Base-by-base conservation (phyloP, 345 rosid genomes). In the Gossypium arboreum region DNA sequence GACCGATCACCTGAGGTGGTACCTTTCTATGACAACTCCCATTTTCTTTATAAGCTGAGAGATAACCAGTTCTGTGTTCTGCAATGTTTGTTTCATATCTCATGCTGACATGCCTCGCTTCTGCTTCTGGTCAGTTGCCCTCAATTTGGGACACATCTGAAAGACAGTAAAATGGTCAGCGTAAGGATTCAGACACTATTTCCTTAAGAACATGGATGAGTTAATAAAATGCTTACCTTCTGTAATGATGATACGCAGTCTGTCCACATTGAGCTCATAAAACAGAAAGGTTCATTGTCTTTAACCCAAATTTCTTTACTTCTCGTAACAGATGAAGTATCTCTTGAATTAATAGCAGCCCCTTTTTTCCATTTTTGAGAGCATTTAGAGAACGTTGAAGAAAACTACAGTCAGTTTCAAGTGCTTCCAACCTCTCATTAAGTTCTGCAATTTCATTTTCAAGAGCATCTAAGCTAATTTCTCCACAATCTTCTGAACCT, bases 381-480 rank as follows among this genome's bases (percentile, higher is more conserved):
- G 77, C 78, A 80, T 83, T 82, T 70, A 83, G 55, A 56, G 84
- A 69, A 71, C 73, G 86, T 70, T 82, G 82, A 16, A 85, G 75
- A 68, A 85, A 75, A 62, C 61, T 73, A 80, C 80, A 68, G 59
- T 89, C 86, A 65, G 75, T 48, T 79, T 88, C 86, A 16, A 86
- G 91, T 61, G 89, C 70, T 75, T 85, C 91, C 75, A 88, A 70
- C 75, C 90, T 81, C 66, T 79, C 85, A 79, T 83, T 83, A 34
- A 87, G 84, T 76, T 81, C 76, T 75, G 80, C 67, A 73, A 84
- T 76, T 83, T 88, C 88, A 60, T 78, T 84, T 81, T 75, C 78
- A 29, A 83, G 79, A 66, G 79, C 71, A 11, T 64, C 78, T 71
- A 82, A 47, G 68, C 79, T 81, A 58, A n/a, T 68, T 55, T 82